phyloP scores from a whole-genome alignment of 2,329 filamentous ascomycete species.

The Thyridium curvatum region DNA sequence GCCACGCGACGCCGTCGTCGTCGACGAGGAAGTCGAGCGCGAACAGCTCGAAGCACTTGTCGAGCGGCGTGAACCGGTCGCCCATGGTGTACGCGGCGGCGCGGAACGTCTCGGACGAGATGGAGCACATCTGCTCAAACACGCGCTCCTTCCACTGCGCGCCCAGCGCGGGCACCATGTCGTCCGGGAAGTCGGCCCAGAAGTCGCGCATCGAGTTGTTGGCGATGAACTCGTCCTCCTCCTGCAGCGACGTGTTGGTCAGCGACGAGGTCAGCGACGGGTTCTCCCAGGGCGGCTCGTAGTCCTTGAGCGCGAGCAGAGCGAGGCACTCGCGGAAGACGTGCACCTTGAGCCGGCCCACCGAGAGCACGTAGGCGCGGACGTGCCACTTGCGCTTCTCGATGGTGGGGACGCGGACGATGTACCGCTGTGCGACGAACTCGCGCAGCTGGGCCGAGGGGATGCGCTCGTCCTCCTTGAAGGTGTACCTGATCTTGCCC shows the following conservation, averaged over 20 bases:
- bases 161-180: conserved; percentile 15
- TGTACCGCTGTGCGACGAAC: conserved; percentile 30
- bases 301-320: conserved; percentile 25
- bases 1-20: conserved; percentile 20
- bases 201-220: conserved; percentile 27
- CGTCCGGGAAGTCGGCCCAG: conserved; percentile 16
- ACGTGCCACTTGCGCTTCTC: conserved; percentile 29
- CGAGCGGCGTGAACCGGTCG: conserved; percentile 27
- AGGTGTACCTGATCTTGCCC: conserved; percentile 13
- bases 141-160: conserved; percentile 22
- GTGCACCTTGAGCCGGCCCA: conserved; percentile 29
- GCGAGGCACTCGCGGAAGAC: conserved; percentile 29
- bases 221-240: conserved; percentile 22
- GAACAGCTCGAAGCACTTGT: conserved; percentile 30
- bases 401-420: conserved; percentile 21
- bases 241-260: conserved; percentile 30
- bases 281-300: conserved; percentile 27
- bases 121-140: conserved; percentile 25
- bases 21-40: conserved; percentile 29
- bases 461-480: conserved; percentile 24
- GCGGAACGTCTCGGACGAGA: conserved; percentile 24
- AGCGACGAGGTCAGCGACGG: conserved; percentile 24
- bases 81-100: conserved; percentile 29
- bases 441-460: conserved; percentile 28
- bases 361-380: conserved; percentile 25